Evolutionary conservation across 1,139 yeast species (phyloP), one percentile per base, ranked within the genome.

Genomic region (Kodamaea ohmeri): DNA sequence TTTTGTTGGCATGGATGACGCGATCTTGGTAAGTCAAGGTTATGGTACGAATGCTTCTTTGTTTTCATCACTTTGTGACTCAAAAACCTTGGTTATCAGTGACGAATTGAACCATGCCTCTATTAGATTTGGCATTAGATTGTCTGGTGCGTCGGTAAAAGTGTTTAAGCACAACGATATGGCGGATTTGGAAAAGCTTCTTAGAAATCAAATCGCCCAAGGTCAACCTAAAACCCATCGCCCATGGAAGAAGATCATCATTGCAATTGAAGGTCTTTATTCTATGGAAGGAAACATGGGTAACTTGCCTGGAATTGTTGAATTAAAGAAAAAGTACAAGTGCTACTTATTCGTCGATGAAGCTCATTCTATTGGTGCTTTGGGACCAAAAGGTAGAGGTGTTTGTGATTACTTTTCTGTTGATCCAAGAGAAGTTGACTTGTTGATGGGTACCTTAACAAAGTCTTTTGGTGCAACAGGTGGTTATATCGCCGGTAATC

Each of bases 381-480:
- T 92, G 63, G 99, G 99, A 21, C 94, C 95, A 29, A 65, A 67
- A 36, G 98, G 98, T 36, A 80, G 87, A 55, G 99, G 99, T 56
- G 83, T 92, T 26, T 90, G 97, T 65, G 97, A 94, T 59, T 87
- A 87, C 63, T 92, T 85, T 58, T 83, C 83, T 34, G 77, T 92
- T 40, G 77, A 80, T 48, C 92, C 97, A 27, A 60, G 67, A 15
- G 76, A 78, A 36, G 73, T 92, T 38, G 99, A 92, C 63, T 67
- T 94, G 45, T 67, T 92, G 50, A 92, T 92, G 99, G 99, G 99
- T 36, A 92, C 99, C 6, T 76, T 94, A 42, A 94, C 98, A 38
- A 92, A 92, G 65, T 88, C 97, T 4, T 92, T 92, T 62, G 98
- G 99, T 56, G 97, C 98, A 20, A 89, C 97, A 34, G 99, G 99